Evolutionary conservation across 345 rosid genomes (phyloP), one percentile per base, ranked within the genome.

Genomic region (Isatis tinctoria): DNA sequence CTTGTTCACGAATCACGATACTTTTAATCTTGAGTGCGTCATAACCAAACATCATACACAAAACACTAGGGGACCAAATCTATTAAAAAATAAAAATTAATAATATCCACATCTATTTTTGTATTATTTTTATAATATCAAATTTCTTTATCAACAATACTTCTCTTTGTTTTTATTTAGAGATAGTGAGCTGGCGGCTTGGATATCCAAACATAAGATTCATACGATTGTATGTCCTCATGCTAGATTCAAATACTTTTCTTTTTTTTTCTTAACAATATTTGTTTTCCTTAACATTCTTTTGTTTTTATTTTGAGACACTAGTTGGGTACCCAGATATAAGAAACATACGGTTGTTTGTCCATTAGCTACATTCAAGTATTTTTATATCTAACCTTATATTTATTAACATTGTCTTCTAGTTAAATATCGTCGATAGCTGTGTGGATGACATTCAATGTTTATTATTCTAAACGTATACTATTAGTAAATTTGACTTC

Each of bases 141-240:
- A 65, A 24, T 44, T 57, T 45, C 59, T 33, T 28, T 14, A 10
- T 39, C 48, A 33, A 33, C 39, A 59, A 49, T 74, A 65, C 43
- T 17, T 43, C 3, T 39, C 53, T 63, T 58, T 57, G n/a, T 43
- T 56, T 24, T 66, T 66, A 37, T 57, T 13, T 17, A 27, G 10
- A 51, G 37, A 49, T 52, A 60, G 33, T 67, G 62, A 75, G 69
- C 64, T 75, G 74, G 74, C 63, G 43, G 43, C 44, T 74, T 59
- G 30, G 8, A 67, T 37, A 67, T 49, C 43, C 43, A 66, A 66
- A 37, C 60, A 65, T 24, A 45, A 45, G 65, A 47, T 66, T 74
- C 33, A 74, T 24, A 74, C 14, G 32, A 65, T 65, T 28, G 5
- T 67, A 11, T 68, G 69, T 75, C 61, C 2, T 28, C 36, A 51